A percentile compares a stretch with the other conserved stretches of the same genome.
Evolutionary conservation across 2,329 filamentous ascomycete genomes (phyloP).

Genomic region (Teratosphaeria nubilosa): DNA sequence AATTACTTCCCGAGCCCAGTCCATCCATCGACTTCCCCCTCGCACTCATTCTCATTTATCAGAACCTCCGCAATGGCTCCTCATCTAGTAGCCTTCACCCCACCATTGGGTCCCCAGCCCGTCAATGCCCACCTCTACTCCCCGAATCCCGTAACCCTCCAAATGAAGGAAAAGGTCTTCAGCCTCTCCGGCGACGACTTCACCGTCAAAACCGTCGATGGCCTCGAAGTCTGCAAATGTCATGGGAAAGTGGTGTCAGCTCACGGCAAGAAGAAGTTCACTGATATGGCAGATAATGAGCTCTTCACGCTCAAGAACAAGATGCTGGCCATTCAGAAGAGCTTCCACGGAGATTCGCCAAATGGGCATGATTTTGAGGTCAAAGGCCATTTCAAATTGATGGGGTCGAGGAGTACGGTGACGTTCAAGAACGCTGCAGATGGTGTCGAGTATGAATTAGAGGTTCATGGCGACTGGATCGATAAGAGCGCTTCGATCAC

Average conservation of each 20-base stretch:
- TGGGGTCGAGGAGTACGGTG: constrained; percentile 44
- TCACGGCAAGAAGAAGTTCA: constrained; percentile 46
- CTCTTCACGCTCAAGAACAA: constrained; percentile 52
- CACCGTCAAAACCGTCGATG: constrained; percentile 47
- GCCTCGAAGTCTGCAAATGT: constrained; percentile 46
- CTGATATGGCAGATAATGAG: constrained; percentile 43
- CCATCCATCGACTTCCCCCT: background rate
- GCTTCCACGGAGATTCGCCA: constrained; percentile 38
- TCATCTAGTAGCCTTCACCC: constrained; percentile 15
- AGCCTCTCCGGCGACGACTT: constrained; percentile 56
- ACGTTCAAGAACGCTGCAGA: constrained; percentile 44
- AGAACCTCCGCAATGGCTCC: constrained; percentile 7
- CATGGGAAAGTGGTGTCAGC: constrained; percentile 46
- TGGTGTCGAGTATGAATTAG: constrained; percentile 37
- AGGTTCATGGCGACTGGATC: constrained; percentile 53
- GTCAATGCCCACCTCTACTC: constrained; percentile 16
- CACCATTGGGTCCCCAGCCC: constrained; percentile 22
- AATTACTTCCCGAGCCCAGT: background rate
- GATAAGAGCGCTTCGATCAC: constrained; percentile 49
- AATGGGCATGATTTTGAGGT: constrained; percentile 18
- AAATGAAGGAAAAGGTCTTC: constrained; percentile 52
- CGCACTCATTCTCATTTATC: background rate
- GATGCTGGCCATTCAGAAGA: constrained; percentile 41
- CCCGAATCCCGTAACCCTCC: constrained; percentile 34
- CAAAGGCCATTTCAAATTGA: constrained; percentile 45